A percentile compares a stretch with the other conserved stretches of the same genome.
These are phyloP conservation scores for Delphinella strobiligena DNA, from an alignment of 2,329 filamentous ascomycete genomes.

Conservation along the genomic window DNA sequence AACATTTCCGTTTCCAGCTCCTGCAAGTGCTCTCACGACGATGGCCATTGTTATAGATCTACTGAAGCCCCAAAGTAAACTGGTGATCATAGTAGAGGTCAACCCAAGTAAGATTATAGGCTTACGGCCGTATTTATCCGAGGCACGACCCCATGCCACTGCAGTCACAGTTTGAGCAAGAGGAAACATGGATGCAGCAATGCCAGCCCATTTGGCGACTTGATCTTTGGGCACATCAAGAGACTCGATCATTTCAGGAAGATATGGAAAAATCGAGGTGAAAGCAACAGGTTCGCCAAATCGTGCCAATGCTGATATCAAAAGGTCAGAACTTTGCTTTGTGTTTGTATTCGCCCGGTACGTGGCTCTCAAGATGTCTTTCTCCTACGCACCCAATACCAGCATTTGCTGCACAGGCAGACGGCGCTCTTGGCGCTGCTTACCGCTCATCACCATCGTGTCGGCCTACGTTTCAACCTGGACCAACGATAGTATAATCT, in stretches of 20 bases:
- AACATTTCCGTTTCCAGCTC: constrained; percentile 73
- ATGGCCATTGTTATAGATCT: constrained; percentile 71
- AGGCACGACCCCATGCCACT: constrained; percentile 74
- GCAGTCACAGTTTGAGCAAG: constrained; percentile 72
- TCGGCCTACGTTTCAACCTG: too few relatives aligned
- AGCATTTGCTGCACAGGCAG: constrained; percentile 65
- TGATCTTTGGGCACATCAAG: constrained; percentile 61
- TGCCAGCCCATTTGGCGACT: constrained; percentile 72
- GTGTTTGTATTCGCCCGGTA: too few relatives aligned
- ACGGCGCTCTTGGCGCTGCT: constrained; percentile 29
- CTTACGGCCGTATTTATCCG: constrained; percentile 72
- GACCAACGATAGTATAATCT: too few relatives aligned
- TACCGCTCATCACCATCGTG: not conserved
- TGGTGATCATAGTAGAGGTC: constrained; percentile 67
- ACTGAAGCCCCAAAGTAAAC: constrained; percentile 74
- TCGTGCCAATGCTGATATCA: constrained; percentile 65
- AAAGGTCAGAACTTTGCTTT: too few relatives aligned
- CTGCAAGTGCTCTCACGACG: constrained; percentile 61
- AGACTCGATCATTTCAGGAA: constrained; percentile 78
- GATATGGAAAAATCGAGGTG: constrained; percentile 86
- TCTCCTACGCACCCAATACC: constrained; percentile 60
- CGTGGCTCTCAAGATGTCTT: too few relatives aligned
- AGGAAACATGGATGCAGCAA: constrained; percentile 76
- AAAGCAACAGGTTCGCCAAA: constrained; percentile 85
- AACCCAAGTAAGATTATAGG: constrained; percentile 65